Conservation (phyloP, 192 early-diverging fungal genomes). For the Coemansia sp. region DNA sequence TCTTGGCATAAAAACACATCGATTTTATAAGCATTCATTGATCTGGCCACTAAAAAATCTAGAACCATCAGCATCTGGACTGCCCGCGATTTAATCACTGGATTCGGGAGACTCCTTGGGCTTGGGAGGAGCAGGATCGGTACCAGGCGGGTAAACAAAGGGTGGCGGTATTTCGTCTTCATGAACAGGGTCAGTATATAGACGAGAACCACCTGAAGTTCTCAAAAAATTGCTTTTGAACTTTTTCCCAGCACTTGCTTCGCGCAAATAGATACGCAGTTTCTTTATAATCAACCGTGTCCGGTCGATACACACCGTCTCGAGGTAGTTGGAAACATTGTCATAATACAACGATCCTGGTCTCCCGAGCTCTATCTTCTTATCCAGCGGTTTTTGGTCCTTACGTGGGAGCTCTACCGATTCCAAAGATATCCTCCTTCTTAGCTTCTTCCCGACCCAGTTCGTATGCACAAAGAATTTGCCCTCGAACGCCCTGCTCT, state of each 20-base stretch:
- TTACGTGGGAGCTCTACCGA: conserved; percentile 13
- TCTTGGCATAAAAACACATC: no score
- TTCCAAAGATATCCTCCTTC: conserved; percentile 11
- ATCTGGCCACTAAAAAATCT: no score
- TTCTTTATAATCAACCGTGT: not conserved
- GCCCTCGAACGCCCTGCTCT: conserved; percentile 64
- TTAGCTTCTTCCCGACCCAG: conserved; percentile 17
- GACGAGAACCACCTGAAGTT: conserved; percentile 9
- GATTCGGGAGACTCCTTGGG: no score
- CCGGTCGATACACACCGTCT: conserved; percentile 32
- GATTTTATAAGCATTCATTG: no score
- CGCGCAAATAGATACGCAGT: conserved; percentile 6
- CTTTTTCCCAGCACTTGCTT: conserved; percentile 4
- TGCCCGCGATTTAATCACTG: no score
- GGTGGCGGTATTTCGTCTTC: conserved; percentile 20
- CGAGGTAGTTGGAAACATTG: conserved; percentile 24
- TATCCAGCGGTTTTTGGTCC: conserved; percentile 6
- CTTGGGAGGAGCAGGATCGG: not conserved
- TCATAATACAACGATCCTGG: conserved; percentile 30
- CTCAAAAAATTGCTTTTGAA: conserved; percentile 23
- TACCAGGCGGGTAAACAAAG: conserved; percentile 34
- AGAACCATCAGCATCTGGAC: no score
- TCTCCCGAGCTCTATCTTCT: not conserved
- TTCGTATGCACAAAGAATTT: conserved; percentile 16
- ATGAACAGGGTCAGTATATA: conserved; percentile 22